Conservation (phyloP, 2,329 filamentous ascomycete genomes). For the Aspergillus aculeatus region DNA sequence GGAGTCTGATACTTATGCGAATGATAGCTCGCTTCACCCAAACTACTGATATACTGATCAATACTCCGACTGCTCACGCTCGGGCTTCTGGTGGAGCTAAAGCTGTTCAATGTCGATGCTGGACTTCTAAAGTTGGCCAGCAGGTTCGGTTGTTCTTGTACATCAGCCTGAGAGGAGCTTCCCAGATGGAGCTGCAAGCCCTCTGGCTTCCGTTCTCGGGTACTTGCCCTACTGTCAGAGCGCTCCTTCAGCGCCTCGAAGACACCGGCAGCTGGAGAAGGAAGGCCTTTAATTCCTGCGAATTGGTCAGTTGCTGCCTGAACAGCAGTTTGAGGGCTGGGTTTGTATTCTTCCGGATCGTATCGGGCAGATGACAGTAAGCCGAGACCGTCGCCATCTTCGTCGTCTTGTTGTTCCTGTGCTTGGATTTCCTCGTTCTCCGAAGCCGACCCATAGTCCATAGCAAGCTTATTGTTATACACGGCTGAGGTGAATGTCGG, state of each 20-base stretch:
- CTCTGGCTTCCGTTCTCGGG: constrained; percentile 74
- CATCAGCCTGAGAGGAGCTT: constrained; percentile 51
- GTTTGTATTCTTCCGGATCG: constrained; percentile 41
- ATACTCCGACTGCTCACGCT: constrained; percentile 65
- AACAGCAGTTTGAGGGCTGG: constrained; percentile 61
- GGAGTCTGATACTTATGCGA: constrained; percentile 50
- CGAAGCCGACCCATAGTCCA: constrained; percentile 50
- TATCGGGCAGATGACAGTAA: constrained; percentile 48
- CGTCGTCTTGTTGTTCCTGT: constrained; percentile 24
- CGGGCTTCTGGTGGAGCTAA: constrained; percentile 54
- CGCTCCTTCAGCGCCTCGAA: constrained; percentile 63
- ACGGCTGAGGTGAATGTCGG: constrained; percentile 42
- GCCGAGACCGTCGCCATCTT: constrained; percentile 18
- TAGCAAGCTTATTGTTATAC: constrained; percentile 42
- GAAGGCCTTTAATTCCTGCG: constrained; percentile 58
- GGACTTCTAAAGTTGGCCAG: constrained; percentile 45
- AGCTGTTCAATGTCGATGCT: constrained; percentile 45
- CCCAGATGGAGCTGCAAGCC: constrained; percentile 67
- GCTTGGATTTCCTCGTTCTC: constrained; percentile 40
- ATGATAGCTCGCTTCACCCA: constrained; percentile 73
- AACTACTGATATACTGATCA: constrained; percentile 81
- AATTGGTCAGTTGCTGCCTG: constrained; percentile 65
- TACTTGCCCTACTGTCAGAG: constrained; percentile 56
- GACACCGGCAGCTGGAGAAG: constrained; percentile 66
- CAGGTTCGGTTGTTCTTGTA: constrained; percentile 52